These are phyloP conservation scores for Ulmus americana DNA, from an alignment of 331 rosid genomes.

Conservation along the genomic window DNA sequence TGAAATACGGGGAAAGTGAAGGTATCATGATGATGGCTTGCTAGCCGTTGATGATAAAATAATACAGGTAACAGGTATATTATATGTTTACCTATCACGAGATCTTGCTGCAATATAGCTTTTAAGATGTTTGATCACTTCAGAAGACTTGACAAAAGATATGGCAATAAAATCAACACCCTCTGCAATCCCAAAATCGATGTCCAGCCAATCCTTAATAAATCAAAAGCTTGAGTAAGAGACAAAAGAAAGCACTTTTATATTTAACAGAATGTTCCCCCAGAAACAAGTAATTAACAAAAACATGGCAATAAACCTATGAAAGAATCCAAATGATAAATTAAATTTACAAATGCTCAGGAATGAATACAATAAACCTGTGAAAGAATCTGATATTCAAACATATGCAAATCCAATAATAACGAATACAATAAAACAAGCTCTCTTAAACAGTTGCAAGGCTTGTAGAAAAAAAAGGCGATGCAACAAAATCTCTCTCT, in stretches of 20 bases:
- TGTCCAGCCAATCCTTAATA: slow-evolving; percentile 89
- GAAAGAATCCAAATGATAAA: slow-evolving; percentile 9
- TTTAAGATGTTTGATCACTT: slow-evolving; percentile 87
- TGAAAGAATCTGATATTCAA: too few relatives aligned
- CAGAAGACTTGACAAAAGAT: slow-evolving; percentile 92
- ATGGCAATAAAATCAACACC: slow-evolving; percentile 93
- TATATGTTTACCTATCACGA: slow-evolving; percentile 49
- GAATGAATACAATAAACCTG: too few relatives aligned
- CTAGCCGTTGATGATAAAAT: too few relatives aligned
- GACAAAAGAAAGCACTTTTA: slow-evolving; percentile 23
- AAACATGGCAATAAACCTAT: too few relatives aligned
- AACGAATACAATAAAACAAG: too few relatives aligned
- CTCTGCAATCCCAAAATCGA: slow-evolving; percentile 85
- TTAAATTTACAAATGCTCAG: neutral
- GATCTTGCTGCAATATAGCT: slow-evolving; percentile 93
- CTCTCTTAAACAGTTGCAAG: too few relatives aligned
- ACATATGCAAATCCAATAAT: too few relatives aligned
- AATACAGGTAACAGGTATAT: too few relatives aligned
- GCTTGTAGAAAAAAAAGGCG: too few relatives aligned
- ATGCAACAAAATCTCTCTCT: too few relatives aligned
- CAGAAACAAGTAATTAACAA: slow-evolving; percentile 11
- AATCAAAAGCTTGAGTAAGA: slow-evolving; percentile 16
- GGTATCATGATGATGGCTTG: neutral
- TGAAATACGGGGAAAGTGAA: neutral
- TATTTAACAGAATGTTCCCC: neutral